Evolutionary conservation across 164 flowering plant species (phyloP).

Genomic region (Vitis vinifera): DNA sequence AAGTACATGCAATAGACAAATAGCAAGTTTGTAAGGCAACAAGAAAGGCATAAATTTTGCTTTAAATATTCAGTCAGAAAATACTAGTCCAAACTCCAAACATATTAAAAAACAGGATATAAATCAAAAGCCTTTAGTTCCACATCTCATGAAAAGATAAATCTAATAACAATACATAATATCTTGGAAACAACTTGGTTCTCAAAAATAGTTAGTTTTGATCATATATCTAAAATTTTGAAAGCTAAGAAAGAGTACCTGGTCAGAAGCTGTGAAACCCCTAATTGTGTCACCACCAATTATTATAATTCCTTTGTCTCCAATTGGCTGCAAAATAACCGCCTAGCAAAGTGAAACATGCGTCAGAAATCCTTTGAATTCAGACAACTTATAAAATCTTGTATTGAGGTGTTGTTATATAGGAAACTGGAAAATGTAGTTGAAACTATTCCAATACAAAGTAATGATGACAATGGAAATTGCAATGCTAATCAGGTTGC

Average conservation of each 20-base stretch:
- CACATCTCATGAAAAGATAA: too few species aligned
- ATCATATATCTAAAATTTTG: neutral
- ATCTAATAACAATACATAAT: too few species aligned
- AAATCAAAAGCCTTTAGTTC: too few species aligned
- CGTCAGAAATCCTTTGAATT: conserved; percentile 3
- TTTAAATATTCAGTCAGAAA: neutral
- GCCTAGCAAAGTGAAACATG: conserved; percentile 46
- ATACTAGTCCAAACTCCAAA: neutral
- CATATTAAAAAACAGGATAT: too few species aligned
- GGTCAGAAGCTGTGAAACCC: conserved; percentile 88
- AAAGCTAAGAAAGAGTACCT: conserved; percentile 43
- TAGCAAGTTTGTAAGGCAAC: neutral
- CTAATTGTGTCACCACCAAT: conserved; percentile 89
- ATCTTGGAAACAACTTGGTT: too few species aligned
- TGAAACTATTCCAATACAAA: too few species aligned
- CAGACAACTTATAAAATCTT: neutral
- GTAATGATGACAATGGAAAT: too few species aligned
- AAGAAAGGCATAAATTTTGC: neutral
- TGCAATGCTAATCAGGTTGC: too few species aligned
- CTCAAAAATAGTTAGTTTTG: too few species aligned
- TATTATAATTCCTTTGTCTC: conserved; percentile 72
- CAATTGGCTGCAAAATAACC: conserved; percentile 93
- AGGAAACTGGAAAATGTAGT: too few species aligned
- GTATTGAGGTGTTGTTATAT: neutral
- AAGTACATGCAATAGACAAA: too few species aligned